These are phyloP conservation scores for Penicillium sp. DNA, from an alignment of 2,329 filamentous ascomycete genomes.

Conservation along the genomic window DNA sequence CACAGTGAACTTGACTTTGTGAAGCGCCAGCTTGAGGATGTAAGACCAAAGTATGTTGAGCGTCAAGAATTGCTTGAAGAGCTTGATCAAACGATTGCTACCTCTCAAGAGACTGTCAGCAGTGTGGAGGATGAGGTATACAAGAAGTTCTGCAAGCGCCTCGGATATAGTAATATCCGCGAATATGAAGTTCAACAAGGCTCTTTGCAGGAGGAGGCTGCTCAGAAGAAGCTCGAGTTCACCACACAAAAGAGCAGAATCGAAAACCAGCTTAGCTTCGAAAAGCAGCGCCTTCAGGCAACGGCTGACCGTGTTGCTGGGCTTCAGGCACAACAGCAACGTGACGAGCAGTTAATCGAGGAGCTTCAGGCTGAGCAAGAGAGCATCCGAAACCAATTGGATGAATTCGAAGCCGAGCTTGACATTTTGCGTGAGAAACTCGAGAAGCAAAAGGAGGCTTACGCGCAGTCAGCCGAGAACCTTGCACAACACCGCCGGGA, in stretches of 20 bases:
- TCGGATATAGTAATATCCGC: conserved; percentile 81
- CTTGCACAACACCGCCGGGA: conserved; percentile 71
- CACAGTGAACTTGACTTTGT: conserved; percentile 68
- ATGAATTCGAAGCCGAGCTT: conserved; percentile 64
- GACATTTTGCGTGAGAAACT: conserved; percentile 66
- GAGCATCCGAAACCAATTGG: conserved; percentile 63
- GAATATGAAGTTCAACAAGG: conserved; percentile 92
- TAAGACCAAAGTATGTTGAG: conserved; percentile 67
- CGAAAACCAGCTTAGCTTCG: conserved; percentile 53
- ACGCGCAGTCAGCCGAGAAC: conserved; percentile 61
- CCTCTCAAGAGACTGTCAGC: conserved; percentile 58
- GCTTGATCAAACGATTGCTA: conserved; percentile 49
- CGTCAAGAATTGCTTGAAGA: conserved; percentile 61
- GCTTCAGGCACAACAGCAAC: conserved; percentile 58
- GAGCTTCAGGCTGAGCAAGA: conserved; percentile 64
- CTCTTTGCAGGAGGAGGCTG: conserved; percentile 79
- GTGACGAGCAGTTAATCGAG: conserved; percentile 60
- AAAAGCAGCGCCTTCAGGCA: conserved; percentile 62
- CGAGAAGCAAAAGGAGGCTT: conserved; percentile 58
- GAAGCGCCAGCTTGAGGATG: conserved; percentile 62
- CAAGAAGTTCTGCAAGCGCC: conserved; percentile 68
- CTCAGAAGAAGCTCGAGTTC: conserved; percentile 77
- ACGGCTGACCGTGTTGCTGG: conserved; percentile 60
- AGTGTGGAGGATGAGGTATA: conserved; percentile 85
- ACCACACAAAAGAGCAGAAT: conserved; percentile 63